Base-by-base conservation (phyloP, 176 grass and related monocot genomes). In the Melocanna baccifera region DNA sequence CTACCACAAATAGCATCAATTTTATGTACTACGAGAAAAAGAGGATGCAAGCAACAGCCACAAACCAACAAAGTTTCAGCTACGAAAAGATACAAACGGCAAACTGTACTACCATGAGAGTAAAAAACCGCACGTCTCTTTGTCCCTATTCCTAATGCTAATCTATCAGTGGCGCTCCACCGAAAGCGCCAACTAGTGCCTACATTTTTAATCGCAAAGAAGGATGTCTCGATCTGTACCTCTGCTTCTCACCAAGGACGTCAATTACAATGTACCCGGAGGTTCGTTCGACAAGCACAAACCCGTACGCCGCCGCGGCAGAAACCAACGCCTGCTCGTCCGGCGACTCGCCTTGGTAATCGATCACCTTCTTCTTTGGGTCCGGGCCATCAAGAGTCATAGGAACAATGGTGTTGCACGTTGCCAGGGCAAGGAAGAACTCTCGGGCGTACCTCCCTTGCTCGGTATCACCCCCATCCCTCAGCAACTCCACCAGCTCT, bases 341-440 rank as follows among this genome's bases (percentile, higher is more conserved):
- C 12, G 95, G 95, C 7, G 95, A 97, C 73, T 97, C 95, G 25
- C 95, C 95, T 76, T 97, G 95, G 90, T 97, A 97, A 73, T 91
- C 71, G 50, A 97, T 87, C 59, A 88, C 83, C 73, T 84, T 94
- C 83, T 37, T 79, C 39, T 69, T 93, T 45, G 42, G 88, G 63
- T 87, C 88, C 11, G 73, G 46, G 39, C 88, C 87, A 39, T 90
- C 87, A 2, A 74, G 1, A 40, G 87, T 59, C 48, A 91, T 68
- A 13, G 95, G 95, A 73, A 97, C 95, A 77, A 97, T 94, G 68
- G 95, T 97, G 68, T 97, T 97, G 85, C 92, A 97, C 39, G 86
- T 86, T 62, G 91, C 95, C 67, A 94, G 80, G 13, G 95, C 87
- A 46, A 97, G 85, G 75, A 97, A 97, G 83, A 97, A 91, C 7